Base-by-base conservation (phyloP, 768 basidiomycete genomes). In the Pulveroboletus sp. region DNA sequence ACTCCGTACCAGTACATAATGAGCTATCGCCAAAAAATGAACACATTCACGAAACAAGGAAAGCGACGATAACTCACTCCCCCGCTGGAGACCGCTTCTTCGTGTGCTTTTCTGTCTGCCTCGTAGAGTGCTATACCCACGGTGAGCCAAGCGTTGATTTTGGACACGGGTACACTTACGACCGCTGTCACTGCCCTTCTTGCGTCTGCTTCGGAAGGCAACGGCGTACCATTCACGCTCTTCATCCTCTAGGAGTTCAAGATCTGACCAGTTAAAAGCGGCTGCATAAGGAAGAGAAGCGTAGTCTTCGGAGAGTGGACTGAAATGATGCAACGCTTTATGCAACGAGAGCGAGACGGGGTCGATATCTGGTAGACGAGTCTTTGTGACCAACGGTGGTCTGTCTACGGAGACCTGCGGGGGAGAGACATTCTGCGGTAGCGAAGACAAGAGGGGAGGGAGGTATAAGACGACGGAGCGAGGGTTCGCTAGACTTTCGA, bases 1-100 rank as follows among this genome's bases (percentile, higher is more conserved):
- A 85, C 76, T 9, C 93, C 93, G 58, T 93, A 94, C 94, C 95
- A 97, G 67, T 97, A 97, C 64, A 94, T 74, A 45, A 96, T 79
- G 30, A 97, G 73, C 81, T 90, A 50, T 36, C 42, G 33, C 18
- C 21, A 21, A 39, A 31, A 37, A 36, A 48, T 52, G 17, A 8
- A 13, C 9, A 18, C 18, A 28, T 37, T 63, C 44, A 57, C 46
- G 21, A 35, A 40, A 46, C 27, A 13, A 13, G n/a, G 48, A 44
- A 10, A 4, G 30, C 8, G 37, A 39, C 17, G 39, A 24, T 17
- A 41, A 73, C 84, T 64, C 64, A 91, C 87, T 17, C 91, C 90
- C 56, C 91, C 89, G 51, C 89, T 91, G 37, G 76, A 75, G 26
- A 97, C 80, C 0, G 95, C 95, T 67, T 98, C 95, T 69, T 94